A percentile compares a stretch with the other conserved stretches of the same genome.
Evolutionary conservation across 192 early-diverging fungal species (phyloP).

Genomic region (Rhizoclosmatium globosum): DNA sequence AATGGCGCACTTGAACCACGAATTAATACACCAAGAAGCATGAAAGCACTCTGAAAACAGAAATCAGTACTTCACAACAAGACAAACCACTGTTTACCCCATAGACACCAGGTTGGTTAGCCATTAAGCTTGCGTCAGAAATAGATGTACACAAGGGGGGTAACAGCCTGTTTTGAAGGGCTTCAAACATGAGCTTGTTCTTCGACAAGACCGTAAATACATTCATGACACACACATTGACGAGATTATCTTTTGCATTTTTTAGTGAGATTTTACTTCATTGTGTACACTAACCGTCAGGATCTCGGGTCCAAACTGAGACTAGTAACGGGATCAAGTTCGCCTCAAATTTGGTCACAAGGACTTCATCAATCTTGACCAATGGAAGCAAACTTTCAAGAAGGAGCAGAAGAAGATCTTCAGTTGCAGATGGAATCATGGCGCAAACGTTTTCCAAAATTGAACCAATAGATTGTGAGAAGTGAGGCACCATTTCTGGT

Average conservation of each 20-base stretch:
- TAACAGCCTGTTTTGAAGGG: conserved; percentile 77
- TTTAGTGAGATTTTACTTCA: not conserved
- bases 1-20: conserved; percentile 76
- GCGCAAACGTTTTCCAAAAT: conserved; percentile 70
- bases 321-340: conserved; percentile 75
- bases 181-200: conserved; percentile 54
- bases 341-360: conserved; percentile 78
- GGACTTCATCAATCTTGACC: conserved; percentile 73
- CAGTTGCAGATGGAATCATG: conserved; percentile 65
- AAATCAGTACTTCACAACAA: not conserved
- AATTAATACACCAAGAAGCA: conserved; percentile 77
- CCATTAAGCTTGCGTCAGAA: conserved; percentile 35
- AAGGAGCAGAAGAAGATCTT: conserved; percentile 72
- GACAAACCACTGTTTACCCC: conserved; percentile 24
- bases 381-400: conserved; percentile 70
- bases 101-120: conserved; percentile 44
- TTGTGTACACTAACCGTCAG: conserved; percentile 55
- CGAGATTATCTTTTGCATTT: conserved; percentile 15
- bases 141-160: conserved; percentile 74
- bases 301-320: conserved; percentile 80
- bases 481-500: conserved; percentile 1
- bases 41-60: conserved; percentile 64
- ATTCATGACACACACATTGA: conserved; percentile 34
- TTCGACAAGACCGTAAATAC: conserved; percentile 31
- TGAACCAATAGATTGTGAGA: conserved; percentile 58